phyloP scores from a whole-genome alignment of 1,139 yeast species.

The Yamadazyma aaseri region DNA sequence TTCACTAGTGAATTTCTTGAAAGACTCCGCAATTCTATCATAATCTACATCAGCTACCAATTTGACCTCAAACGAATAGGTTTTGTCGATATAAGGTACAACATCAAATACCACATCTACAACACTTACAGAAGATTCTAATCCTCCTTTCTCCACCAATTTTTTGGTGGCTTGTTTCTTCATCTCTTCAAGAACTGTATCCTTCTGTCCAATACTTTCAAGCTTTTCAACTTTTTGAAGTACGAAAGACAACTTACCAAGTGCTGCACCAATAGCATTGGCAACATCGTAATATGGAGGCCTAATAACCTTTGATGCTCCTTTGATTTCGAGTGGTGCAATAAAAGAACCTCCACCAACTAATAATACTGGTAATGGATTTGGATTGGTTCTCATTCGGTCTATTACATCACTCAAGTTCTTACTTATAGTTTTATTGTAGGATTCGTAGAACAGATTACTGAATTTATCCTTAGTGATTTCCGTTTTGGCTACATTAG shows the following conservation, averaged over 20 bases:
- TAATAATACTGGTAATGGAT: conserved; percentile 37
- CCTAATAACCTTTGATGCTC: conserved; percentile 35
- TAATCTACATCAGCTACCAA: conserved; percentile 43
- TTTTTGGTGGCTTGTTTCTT: conserved; percentile 20
- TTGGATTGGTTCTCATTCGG: conserved; percentile 41
- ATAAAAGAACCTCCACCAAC: conserved; percentile 49
- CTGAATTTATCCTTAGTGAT: conserved; percentile 4
- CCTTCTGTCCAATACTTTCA: conserved; percentile 19
- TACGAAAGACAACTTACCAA: no score
- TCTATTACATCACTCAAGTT: conserved; percentile 35
- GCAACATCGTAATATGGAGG: conserved; percentile 38
- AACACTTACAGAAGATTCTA: conserved; percentile 22
- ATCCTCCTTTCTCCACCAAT: conserved; percentile 29
- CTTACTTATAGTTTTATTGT: conserved; percentile 20
- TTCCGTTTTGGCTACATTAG: conserved; percentile 3
- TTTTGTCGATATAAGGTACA: conserved; percentile 36
- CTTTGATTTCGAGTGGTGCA: no score
- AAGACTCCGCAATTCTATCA: conserved; percentile 16
- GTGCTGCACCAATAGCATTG: no score
- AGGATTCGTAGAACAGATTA: conserved; percentile 10
- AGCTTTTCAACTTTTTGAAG: conserved; percentile 17
- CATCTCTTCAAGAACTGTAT: conserved; percentile 21
- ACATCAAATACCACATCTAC: conserved; percentile 34
- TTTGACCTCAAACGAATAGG: conserved; percentile 32
- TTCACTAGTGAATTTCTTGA: conserved; percentile 4